Base-by-base conservation (phyloP, 2,329 filamentous ascomycete species). In the Esteya vermicola region DNA sequence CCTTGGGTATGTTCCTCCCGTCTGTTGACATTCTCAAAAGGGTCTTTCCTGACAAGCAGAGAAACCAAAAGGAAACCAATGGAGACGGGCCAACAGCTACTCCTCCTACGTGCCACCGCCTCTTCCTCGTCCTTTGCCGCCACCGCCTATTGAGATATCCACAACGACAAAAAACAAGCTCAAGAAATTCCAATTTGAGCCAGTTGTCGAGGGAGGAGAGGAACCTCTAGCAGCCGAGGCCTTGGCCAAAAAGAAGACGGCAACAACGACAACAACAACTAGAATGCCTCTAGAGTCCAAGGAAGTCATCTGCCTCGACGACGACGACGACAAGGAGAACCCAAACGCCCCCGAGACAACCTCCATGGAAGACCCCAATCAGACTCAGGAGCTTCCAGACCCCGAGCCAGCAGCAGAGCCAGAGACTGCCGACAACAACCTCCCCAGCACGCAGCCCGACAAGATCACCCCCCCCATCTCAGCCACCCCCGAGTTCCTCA, bases 91-190 rank as follows among this genome's bases (percentile, higher is more conserved):
- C 23, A 68, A 64, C 48, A 73, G 67, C 51, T 62, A 72, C 51
- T 63, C 69, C 6, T 53, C 59, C 34, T 57, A 55, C 51, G 34
- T 53, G 10, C 33, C 22, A 56, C 54, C 30, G 55, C 38, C 38
- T 28, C 23, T 18, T 20, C 36, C 63, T 30, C 54, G 50, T 9
- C 59, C 55, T 31, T 58, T 32, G 54, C 45, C 43, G 18, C 54
- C 52, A 10, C 60, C 56, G 28, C 59, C 67, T 7, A 59, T 64
- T 25, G 65, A 68, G 16, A 62, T 75, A 12, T 78, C 75, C 30
- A 64, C 71, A 25, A 62, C 62, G 9, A 76, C 75, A 10, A 78
- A 72, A 51, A 71, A 61, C 46, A 80, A 78, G 50, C 62, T 80
- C 25, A 70, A 67, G 43, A 58, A 59, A 25, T 73, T 72, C 8